phyloP scores from a whole-genome alignment of 2,329 filamentous ascomycete species.

The Reticulascus tulasneorum region DNA sequence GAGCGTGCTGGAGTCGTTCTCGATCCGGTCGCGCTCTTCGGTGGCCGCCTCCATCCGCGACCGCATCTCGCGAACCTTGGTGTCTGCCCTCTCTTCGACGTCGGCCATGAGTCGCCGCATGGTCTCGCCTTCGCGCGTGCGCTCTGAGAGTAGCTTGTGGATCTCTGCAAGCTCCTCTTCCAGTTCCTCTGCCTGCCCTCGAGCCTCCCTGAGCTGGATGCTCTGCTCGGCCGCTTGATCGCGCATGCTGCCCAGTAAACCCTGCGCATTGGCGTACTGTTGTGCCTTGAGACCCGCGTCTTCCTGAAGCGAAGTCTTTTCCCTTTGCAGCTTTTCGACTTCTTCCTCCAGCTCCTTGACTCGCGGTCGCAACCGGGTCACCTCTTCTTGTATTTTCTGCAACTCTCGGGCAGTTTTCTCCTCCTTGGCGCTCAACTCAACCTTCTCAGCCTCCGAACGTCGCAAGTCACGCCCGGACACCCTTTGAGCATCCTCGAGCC shows the following conservation, averaged over 20 bases:
- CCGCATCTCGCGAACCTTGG: conserved; percentile 81
- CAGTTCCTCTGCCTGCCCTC: conserved; percentile 74
- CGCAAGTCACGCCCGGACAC: conserved; percentile 73
- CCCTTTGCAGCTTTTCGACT: conserved; percentile 61
- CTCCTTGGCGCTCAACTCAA: conserved; percentile 68
- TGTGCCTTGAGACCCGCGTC: conserved; percentile 80
- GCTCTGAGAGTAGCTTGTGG: conserved; percentile 79
- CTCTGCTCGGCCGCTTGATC: conserved; percentile 86
- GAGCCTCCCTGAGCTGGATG: conserved; percentile 86
- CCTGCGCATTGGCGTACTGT: conserved; percentile 81
- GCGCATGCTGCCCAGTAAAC: conserved; percentile 84
- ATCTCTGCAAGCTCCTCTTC: conserved; percentile 91
- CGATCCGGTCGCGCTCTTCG: conserved; percentile 89
- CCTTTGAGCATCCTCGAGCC: conserved; percentile 75
- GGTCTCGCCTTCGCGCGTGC: conserved; percentile 87
- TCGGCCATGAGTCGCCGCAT: conserved; percentile 88
- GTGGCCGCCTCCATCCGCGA: conserved; percentile 82
- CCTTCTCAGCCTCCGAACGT: conserved; percentile 72
- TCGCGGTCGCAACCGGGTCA: conserved; percentile 59
- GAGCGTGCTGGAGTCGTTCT: conserved; percentile 81
- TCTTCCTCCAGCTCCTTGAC: conserved; percentile 71
- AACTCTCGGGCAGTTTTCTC: conserved; percentile 72
- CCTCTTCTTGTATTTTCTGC: conserved; percentile 66
- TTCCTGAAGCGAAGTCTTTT: conserved; percentile 66
- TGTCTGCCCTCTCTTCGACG: conserved; percentile 77